phyloP scores from a whole-genome alignment of 1,139 yeast species.

The Chernovozyma aurita region DNA sequence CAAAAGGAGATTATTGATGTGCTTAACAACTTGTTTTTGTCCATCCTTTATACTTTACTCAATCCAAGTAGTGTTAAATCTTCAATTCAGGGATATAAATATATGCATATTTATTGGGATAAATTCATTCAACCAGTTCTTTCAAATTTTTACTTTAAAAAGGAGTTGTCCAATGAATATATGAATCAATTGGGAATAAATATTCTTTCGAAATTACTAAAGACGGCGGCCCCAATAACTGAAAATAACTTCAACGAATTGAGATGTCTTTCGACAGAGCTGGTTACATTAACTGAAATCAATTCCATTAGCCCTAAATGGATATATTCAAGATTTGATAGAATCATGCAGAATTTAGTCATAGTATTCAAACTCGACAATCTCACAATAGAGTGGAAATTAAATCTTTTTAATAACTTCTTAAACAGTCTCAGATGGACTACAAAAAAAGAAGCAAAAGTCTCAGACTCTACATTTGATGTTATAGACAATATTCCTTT shows the following conservation, averaged over 20 bases:
- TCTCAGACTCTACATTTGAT: constrained; percentile 27
- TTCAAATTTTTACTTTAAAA: constrained; percentile 29
- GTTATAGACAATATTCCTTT: constrained; percentile 29
- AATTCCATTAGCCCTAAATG: constrained; percentile 30
- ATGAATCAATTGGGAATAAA: constrained; percentile 25
- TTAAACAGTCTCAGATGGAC: constrained; percentile 22
- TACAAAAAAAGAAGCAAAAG: constrained; percentile 25
- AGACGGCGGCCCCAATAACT: constrained; percentile 13
- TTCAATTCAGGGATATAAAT: constrained; percentile 12
- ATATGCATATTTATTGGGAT: constrained; percentile 37
- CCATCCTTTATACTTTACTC: constrained; percentile 30
- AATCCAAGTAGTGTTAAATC: constrained; percentile 19
- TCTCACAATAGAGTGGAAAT: constrained; percentile 22
- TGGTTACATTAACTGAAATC: constrained; percentile 25
- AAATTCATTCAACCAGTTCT: constrained; percentile 31
- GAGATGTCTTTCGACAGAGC: constrained; percentile 33
- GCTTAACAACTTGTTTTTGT: constrained; percentile 26
- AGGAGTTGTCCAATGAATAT: constrained; percentile 17
- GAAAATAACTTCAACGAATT: constrained; percentile 23
- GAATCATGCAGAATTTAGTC: constrained; percentile 23
- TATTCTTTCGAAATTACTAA: constrained; percentile 21
- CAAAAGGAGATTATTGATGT: constrained; percentile 25
- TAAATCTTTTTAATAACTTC: constrained; percentile 21
- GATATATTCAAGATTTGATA: constrained; percentile 29
- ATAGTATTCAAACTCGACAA: constrained; percentile 21